Evolutionary conservation across 75 land plant genomes (phyloP), one percentile per base, ranked within the genome.

Genomic region (Azolla pinnata): DNA sequence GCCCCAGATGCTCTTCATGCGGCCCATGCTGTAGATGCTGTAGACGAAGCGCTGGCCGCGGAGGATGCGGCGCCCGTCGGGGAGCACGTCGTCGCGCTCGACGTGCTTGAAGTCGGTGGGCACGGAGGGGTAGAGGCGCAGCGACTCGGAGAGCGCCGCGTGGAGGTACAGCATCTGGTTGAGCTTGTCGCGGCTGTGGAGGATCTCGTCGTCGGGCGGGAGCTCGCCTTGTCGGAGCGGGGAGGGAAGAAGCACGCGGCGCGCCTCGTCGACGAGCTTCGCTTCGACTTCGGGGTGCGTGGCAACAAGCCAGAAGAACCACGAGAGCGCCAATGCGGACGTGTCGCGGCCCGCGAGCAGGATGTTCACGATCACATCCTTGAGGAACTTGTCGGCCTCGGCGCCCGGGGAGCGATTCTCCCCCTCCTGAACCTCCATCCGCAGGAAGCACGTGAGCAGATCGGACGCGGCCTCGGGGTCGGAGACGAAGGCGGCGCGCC

Each of bases 1-100:
- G 24, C 92, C 88, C 92, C 92, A 87, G 26, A 87, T 74, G 26
- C 67, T 44, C 70, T 81, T 75, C 78, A 76, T 78, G 34, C 92
- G 60, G 19, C 61, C 88, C 84, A 84, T 83, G 0, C 84, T 67
- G 54, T 70, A 84, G 7, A 79, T 74, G 32, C 33, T 60, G 73
- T 73, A 79, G 26, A 81, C 29, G 0, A 84, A 66, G 23, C 77
- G 33, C 21, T 76, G 62, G 2, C 82, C 85, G 27, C 58, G 68
- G 54, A 53, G 25, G 4, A 81, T 71, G n/a, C 18, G n/a, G 9
- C 75, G 76, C 5, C 92, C 92, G 21, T 84, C 76, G 0, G 92
- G 92, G 19, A 87, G 75, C 8, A 63, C 38, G 10, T 85, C 84
- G 31, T 85, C 79, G 55, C 74, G 75, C 33, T 75, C 53, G 18